Percentiles rank a stretch among this genome's conserved stretches.
phyloP scores from a whole-genome alignment of 192 early-diverging fungal genomes.

The Piromyces sp. region DNA sequence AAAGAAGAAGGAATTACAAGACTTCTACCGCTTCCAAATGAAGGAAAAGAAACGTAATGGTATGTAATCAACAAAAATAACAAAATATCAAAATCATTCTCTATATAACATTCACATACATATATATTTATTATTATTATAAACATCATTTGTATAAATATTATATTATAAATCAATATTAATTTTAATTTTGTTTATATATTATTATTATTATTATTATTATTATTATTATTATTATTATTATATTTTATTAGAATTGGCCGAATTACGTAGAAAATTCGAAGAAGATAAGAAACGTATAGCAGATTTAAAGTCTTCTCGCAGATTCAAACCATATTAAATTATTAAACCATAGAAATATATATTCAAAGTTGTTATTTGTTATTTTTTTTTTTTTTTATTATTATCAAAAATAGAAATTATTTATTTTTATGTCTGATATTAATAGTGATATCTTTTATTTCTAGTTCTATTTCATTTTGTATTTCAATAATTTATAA shows the following conservation, averaged over 20 bases:
- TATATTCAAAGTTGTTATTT: neutral
- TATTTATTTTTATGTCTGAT: too few relatives aligned
- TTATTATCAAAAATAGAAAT: too few relatives aligned
- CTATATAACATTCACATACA: neutral
- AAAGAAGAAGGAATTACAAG: conserved; percentile 65
- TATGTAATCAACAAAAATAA: conserved; percentile 14
- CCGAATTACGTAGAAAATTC: conserved; percentile 74
- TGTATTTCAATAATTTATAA: too few relatives aligned
- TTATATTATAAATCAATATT: too few relatives aligned
- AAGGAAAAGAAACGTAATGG: conserved; percentile 74
- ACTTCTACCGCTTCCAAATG: conserved; percentile 95
- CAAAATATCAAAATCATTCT: neutral
- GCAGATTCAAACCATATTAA: conserved; percentile 79
- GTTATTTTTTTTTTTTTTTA: too few relatives aligned
- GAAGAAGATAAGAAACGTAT: conserved; percentile 82
- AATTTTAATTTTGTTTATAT: too few relatives aligned
- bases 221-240: too few relatives aligned
- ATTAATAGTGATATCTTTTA: too few relatives aligned
- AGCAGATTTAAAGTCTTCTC: conserved; percentile 51
- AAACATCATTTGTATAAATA: too few relatives aligned
- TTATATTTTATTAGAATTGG: conserved; percentile 43
- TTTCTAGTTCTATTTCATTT: too few relatives aligned
- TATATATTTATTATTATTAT: neutral
- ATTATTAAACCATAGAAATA: conserved; percentile 7
- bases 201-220: too few relatives aligned